A percentile compares a stretch with the other conserved stretches of the same genome.
phyloP scores from a whole-genome alignment of 2,329 filamentous ascomycete genomes.

The Diplodia mutila region DNA sequence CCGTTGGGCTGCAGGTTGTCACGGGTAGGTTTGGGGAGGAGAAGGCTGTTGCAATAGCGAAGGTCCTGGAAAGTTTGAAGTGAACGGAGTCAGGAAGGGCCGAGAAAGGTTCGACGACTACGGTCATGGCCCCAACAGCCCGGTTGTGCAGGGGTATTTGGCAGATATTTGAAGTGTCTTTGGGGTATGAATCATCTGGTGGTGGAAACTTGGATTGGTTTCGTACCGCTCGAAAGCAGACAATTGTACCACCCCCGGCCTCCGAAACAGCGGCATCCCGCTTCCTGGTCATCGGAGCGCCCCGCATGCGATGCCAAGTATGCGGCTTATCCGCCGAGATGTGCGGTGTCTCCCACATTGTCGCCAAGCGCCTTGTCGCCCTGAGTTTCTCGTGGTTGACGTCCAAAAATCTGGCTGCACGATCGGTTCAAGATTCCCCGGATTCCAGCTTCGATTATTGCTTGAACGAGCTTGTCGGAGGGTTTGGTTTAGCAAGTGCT shows the following conservation, averaged over 20 bases:
- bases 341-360: neutral
- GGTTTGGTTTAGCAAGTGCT: neutral
- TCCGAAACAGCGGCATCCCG: neutral
- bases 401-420: neutral
- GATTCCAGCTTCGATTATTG: neutral
- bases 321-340: neutral
- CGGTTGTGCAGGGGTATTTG: neutral
- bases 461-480: neutral
- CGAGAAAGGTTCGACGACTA: too few species aligned
- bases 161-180: neutral
- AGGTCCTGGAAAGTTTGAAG: constrained; percentile 28
- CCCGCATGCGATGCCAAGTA: neutral
- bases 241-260: neutral
- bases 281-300: neutral
- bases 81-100: neutral
- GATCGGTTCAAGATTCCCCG: neutral
- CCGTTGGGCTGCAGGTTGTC: constrained; percentile 31
- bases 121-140: too few species aligned
- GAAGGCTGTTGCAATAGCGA: constrained; percentile 30
- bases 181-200: too few species aligned
- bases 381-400: neutral
- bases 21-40: constrained; percentile 31
- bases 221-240: too few species aligned
- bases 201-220: too few species aligned
- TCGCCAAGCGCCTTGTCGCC: neutral